Evolutionary conservation across 1,284 basidiomycete genomes (phyloP).

Genomic region (Ceratobasidium sp.): DNA sequence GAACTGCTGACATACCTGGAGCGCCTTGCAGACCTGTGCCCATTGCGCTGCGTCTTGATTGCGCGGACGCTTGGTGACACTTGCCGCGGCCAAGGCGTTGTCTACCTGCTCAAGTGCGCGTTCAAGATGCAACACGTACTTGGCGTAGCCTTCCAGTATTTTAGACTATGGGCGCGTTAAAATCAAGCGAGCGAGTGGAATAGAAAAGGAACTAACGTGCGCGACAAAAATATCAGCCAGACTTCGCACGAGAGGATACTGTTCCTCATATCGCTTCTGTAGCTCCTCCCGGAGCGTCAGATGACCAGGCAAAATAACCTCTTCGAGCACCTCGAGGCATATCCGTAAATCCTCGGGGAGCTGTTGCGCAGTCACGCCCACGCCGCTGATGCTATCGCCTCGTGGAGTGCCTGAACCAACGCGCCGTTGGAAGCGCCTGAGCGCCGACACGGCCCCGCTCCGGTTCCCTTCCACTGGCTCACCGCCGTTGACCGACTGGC

Average conservation of each 20-base stretch:
- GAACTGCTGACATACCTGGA: constrained; percentile 56
- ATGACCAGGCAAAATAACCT: constrained; percentile 86
- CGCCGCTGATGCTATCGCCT: constrained; percentile 32
- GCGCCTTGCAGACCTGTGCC: constrained; percentile 71
- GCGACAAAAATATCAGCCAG: constrained; percentile 92
- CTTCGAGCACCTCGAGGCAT: constrained; percentile 84
- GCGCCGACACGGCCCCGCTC: constrained; percentile 56
- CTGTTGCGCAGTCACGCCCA: constrained; percentile 66
- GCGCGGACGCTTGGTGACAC: constrained; percentile 72
- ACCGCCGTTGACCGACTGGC: constrained; percentile 59
- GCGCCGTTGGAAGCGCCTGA: constrained; percentile 30
- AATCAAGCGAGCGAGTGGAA: background rate
- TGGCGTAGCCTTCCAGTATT: constrained; percentile 89
- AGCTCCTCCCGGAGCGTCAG: constrained; percentile 79
- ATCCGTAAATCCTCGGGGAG: constrained; percentile 84
- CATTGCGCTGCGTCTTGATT: constrained; percentile 79
- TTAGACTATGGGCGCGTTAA: constrained; percentile 67
- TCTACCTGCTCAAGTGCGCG: constrained; percentile 87
- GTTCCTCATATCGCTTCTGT: constrained; percentile 87
- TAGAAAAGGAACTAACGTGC: constrained; percentile 68
- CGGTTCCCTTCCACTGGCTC: constrained; percentile 60
- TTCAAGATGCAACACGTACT: constrained; percentile 90
- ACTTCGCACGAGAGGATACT: constrained; percentile 88
- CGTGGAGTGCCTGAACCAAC: constrained; percentile 21
- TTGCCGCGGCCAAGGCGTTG: constrained; percentile 70